These are phyloP conservation scores for Chrysoporthe puriensis DNA, from an alignment of 2,329 filamentous ascomycete species.

Conservation along the genomic window DNA sequence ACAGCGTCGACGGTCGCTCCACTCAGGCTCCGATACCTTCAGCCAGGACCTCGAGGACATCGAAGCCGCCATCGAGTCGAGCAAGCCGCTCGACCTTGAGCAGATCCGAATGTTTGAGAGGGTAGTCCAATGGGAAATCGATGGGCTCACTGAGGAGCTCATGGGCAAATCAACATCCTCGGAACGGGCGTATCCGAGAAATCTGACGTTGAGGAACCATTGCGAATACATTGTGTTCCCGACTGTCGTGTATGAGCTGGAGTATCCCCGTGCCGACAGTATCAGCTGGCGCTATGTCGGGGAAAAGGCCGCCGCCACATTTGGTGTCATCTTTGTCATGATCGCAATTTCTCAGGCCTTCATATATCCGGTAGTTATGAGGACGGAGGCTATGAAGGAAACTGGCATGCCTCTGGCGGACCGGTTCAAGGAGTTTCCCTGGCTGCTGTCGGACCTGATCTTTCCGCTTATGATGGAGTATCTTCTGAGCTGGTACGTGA, in stretches of 20 bases:
- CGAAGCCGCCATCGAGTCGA: conserved; percentile 63
- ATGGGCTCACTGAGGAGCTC: conserved; percentile 66
- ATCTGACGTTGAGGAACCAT: conserved; percentile 67
- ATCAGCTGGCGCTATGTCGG: conserved; percentile 77
- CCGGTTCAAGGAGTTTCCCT: conserved; percentile 71
- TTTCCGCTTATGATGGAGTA: conserved; percentile 83
- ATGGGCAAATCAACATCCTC: conserved; percentile 60
- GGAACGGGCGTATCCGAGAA: conserved; percentile 65
- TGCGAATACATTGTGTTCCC: conserved; percentile 76
- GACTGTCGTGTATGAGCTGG: conserved; percentile 78
- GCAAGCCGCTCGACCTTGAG: conserved; percentile 60
- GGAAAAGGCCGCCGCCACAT: conserved; percentile 71
- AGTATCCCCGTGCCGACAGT: conserved; percentile 69
- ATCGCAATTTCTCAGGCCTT: conserved; percentile 76
- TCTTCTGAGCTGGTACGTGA: conserved; percentile 77
- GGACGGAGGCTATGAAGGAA: conserved; percentile 70
- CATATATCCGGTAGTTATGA: conserved; percentile 76
- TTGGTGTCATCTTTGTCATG: conserved; percentile 78
- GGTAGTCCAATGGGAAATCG: conserved; percentile 70
- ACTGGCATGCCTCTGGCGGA: conserved; percentile 61
- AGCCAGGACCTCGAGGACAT: conserved; percentile 61
- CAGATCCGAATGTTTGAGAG: conserved; percentile 67
- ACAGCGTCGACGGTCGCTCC: conserved; percentile 48
- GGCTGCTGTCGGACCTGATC: conserved; percentile 73
- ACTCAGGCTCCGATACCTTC: conserved; percentile 35